Evolutionary conservation across 768 basidiomycete genomes (phyloP).

Genomic region (Coprinopsis strossmayeri): DNA sequence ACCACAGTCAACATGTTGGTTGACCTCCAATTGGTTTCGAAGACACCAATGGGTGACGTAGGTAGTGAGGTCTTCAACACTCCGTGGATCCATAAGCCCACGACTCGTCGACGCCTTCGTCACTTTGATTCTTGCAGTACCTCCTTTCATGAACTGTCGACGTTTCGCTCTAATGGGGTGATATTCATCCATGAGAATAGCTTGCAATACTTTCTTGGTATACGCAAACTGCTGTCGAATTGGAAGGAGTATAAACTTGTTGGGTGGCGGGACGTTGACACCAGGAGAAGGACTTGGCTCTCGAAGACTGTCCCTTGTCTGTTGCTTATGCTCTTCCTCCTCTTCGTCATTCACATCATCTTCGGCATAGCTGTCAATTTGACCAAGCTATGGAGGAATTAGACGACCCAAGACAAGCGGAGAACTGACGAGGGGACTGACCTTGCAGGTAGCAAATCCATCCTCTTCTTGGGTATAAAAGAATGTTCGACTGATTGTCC

Average conservation of each 20-base stretch:
- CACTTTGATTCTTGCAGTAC: slow-evolving; percentile 35
- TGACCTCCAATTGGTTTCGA: slow-evolving; percentile 20
- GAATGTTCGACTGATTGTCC: slow-evolving; percentile 37
- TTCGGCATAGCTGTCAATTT: slow-evolving; percentile 40
- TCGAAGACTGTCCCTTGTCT: slow-evolving; percentile 14
- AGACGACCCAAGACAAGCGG: too few relatives aligned
- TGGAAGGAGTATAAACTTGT: slow-evolving; percentile 40
- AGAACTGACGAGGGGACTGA: too few relatives aligned
- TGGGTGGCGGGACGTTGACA: slow-evolving; percentile 39
- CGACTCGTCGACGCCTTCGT: slow-evolving; percentile 27
- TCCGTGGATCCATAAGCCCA: slow-evolving; percentile 35
- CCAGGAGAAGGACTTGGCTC: slow-evolving; percentile 33
- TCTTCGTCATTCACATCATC: slow-evolving; percentile 36
- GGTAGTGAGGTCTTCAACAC: slow-evolving; percentile 28
- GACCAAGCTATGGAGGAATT: slow-evolving; percentile 37
- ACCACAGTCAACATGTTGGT: slow-evolving; percentile 4
- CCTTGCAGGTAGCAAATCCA: slow-evolving; percentile 59
- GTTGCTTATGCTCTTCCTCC: slow-evolving; percentile 23
- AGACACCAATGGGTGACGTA: slow-evolving; percentile 39
- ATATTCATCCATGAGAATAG: slow-evolving; percentile 52
- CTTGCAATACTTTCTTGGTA: slow-evolving; percentile 54
- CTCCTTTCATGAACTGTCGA: slow-evolving; percentile 53
- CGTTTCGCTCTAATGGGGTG: slow-evolving; percentile 45
- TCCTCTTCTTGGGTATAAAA: slow-evolving; percentile 56
- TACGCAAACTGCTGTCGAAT: slow-evolving; percentile 60